Evolutionary conservation across 345 rosid species (phyloP).

Genomic region (Populus euphratica): DNA sequence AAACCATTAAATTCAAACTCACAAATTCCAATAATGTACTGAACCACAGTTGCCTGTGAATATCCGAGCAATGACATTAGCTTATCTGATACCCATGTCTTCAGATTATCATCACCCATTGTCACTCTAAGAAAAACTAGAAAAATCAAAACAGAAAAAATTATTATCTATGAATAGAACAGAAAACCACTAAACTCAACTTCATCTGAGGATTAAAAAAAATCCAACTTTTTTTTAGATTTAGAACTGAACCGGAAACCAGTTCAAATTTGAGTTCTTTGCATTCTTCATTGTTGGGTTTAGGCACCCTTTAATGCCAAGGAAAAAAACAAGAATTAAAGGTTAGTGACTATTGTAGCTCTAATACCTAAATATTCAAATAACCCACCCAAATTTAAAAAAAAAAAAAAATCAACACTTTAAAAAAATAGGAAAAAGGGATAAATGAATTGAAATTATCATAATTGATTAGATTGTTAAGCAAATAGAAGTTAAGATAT

Average conservation of each 20-base stretch:
- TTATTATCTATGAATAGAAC: too few relatives aligned
- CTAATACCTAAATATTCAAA: background rate
- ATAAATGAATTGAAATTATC: too few relatives aligned
- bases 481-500: background rate
- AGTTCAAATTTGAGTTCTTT: too few relatives aligned
- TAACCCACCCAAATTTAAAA: background rate
- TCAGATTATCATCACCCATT: constrained; percentile 60
- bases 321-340: too few relatives aligned
- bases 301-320: too few relatives aligned
- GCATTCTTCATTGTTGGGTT: background rate
- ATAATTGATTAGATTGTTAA: background rate
- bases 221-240: too few relatives aligned
- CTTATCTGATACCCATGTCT: constrained; percentile 83
- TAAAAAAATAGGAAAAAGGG: too few relatives aligned
- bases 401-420: background rate
- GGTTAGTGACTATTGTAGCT: background rate
- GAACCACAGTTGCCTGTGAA: constrained; percentile 67
- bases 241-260: too few relatives aligned
- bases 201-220: too few relatives aligned
- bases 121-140: background rate
- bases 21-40: constrained; percentile 71
- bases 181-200: background rate
- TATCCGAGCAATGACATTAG: constrained; percentile 68
- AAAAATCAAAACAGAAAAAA: too few relatives aligned
- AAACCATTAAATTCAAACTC: background rate